Conservation (phyloP, 202 grass and related monocot genomes). For the Eragrostis tef region DNA sequence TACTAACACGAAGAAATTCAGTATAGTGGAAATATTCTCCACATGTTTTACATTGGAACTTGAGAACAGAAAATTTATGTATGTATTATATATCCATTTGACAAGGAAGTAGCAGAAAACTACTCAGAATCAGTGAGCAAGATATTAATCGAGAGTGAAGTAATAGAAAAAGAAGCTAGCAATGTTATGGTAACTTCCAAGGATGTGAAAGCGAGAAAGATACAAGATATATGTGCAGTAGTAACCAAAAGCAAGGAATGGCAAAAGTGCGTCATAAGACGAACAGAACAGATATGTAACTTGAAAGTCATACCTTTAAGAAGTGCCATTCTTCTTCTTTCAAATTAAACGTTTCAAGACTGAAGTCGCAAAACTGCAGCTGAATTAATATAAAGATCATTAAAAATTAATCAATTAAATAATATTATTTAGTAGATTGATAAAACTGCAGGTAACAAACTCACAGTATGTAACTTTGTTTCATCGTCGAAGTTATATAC, state of each 20-base stretch:
- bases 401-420: conserved; percentile 47
- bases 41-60: not conserved
- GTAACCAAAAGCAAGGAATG: conserved; percentile 20
- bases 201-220: conserved; percentile 4
- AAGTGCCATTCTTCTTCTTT: conserved; percentile 67
- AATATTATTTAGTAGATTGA: conserved; percentile 24
- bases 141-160: not conserved
- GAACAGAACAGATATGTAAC: not conserved
- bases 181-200: conserved; percentile 22
- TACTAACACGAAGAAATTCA: not conserved
- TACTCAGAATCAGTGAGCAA: not conserved
- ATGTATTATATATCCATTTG: not conserved
- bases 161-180: conserved; percentile 26
- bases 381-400: conserved; percentile 50
- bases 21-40: not conserved
- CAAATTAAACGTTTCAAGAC: conserved; percentile 65
- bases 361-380: conserved; percentile 62
- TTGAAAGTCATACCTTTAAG: conserved; percentile 51
- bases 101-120: not conserved
- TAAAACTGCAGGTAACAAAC: conserved; percentile 24
- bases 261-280: not conserved
- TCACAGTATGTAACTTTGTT: conserved; percentile 52
- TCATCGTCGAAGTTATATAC: conserved; percentile 62
- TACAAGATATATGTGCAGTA: not conserved
- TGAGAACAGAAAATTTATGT: conserved; percentile 3